Evolutionary conservation across 1,139 yeast genomes (phyloP).

Genomic region (Yamadazyma conglobata): DNA sequence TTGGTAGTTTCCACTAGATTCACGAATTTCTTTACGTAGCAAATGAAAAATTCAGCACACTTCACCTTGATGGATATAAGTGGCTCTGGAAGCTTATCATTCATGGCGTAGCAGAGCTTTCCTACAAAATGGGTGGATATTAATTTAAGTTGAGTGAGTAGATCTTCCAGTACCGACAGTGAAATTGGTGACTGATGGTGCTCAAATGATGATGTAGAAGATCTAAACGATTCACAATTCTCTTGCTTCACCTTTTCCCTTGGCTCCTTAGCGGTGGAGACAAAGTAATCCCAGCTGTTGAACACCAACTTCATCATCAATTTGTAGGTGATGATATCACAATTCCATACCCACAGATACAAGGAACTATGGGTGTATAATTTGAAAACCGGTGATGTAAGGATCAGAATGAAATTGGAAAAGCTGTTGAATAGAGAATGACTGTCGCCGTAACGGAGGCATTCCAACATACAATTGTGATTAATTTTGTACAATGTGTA

Average conservation of each 20-base stretch:
- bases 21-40: slow-evolving; percentile 53
- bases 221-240: too few species aligned
- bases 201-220: too few species aligned
- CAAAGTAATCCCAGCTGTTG: slow-evolving; percentile 3
- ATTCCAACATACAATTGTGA: slow-evolving; percentile 59
- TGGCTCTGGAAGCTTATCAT: slow-evolving; percentile 46
- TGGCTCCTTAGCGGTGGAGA: slow-evolving; percentile 29
- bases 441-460: slow-evolving; percentile 65
- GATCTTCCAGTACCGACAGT: too few species aligned
- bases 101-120: slow-evolving; percentile 33
- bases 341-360: slow-evolving; percentile 59
- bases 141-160: slow-evolving; percentile 1
- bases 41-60: slow-evolving; percentile 56
- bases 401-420: slow-evolving; percentile 52
- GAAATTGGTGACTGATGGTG: too few species aligned
- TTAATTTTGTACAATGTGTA: slow-evolving; percentile 60
- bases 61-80: slow-evolving; percentile 51
- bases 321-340: slow-evolving; percentile 64
- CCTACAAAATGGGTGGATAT: slow-evolving; percentile 31
- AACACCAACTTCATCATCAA: slow-evolving; percentile 61
- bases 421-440: slow-evolving; percentile 55
- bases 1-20: slow-evolving; percentile 50
- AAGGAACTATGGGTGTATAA: slow-evolving; percentile 51
- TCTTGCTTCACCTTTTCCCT: too few species aligned
- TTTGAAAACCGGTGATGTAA: slow-evolving; percentile 64